These are phyloP conservation scores for Fusarium musae DNA, from an alignment of 2,329 filamentous ascomycete species.

Conservation along the genomic window DNA sequence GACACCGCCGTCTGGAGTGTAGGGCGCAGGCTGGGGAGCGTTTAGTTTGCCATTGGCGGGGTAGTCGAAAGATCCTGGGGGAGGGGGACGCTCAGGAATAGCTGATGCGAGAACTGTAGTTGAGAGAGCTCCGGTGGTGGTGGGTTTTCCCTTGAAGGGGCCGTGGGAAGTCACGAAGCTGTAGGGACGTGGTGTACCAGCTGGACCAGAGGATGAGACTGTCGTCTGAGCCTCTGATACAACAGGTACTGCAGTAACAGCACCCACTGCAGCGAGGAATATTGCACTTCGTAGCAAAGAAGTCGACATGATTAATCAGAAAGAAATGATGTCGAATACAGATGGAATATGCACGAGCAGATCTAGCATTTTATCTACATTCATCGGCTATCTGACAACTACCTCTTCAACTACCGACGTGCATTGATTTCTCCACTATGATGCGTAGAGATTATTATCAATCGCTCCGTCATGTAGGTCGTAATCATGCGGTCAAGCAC, in stretches of 20 bases:
- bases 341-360: background rate
- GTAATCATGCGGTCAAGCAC: slow-evolving; percentile 22
- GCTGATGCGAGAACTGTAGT: slow-evolving; percentile 66
- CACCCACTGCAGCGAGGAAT: slow-evolving; percentile 25
- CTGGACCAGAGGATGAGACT: slow-evolving; percentile 45
- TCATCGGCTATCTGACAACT: background rate
- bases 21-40: slow-evolving; percentile 75
- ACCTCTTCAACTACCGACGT: background rate
- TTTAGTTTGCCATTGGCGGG: slow-evolving; percentile 76
- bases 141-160: slow-evolving; percentile 71
- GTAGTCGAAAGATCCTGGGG: slow-evolving; percentile 73
- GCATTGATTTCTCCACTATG: slow-evolving; percentile 9
- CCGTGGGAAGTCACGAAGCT: slow-evolving; percentile 75
- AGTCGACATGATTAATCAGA: slow-evolving; percentile 3
- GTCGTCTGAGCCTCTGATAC: slow-evolving; percentile 52
- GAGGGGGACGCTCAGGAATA: slow-evolving; percentile 67
- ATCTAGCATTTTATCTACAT: background rate
- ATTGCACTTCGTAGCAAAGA: slow-evolving; percentile 3
- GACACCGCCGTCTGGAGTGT: slow-evolving; percentile 76
- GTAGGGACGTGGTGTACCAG: slow-evolving; percentile 48
- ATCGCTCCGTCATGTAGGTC: slow-evolving; percentile 7
- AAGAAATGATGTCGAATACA: background rate
- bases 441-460: slow-evolving; percentile 4
- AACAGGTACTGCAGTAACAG: slow-evolving; percentile 47
- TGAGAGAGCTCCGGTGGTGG: slow-evolving; percentile 75